Percentiles rank a stretch among this genome's conserved stretches.
phyloP scores from a whole-genome alignment of 2,329 filamentous ascomycete species.

The Coleophoma cylindrospora region DNA sequence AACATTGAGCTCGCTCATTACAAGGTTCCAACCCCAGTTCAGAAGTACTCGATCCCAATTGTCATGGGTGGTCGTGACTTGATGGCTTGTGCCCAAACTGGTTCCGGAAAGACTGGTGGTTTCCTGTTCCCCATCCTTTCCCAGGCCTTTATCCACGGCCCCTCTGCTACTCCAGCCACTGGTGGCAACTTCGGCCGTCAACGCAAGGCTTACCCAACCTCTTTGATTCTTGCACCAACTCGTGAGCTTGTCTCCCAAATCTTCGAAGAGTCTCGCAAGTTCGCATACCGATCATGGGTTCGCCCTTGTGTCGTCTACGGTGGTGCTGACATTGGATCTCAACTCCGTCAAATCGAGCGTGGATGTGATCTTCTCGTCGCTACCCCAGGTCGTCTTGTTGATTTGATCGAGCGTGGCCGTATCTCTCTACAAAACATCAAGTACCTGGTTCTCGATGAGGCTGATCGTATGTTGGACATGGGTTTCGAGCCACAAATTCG shows the following conservation, averaged over 20 bases:
- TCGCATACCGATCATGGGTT: constrained; percentile 98
- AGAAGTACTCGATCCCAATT: constrained; percentile 99
- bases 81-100: constrained; percentile 99
- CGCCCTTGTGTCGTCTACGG: constrained; percentile 97
- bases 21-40: constrained; percentile 92
- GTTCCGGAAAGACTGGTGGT: constrained; percentile 99
- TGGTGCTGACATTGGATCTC: constrained; percentile 96
- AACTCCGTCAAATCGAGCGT: constrained; percentile 96
- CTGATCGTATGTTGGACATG: constrained; percentile 99
- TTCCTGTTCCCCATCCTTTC: constrained; percentile 99
- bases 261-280: constrained; percentile 95
- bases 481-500: constrained; percentile 99
- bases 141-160: constrained; percentile 91
- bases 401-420: constrained; percentile 95
- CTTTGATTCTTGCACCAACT: constrained; percentile 90
- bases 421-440: constrained; percentile 99
- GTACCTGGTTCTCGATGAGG: constrained; percentile 97
- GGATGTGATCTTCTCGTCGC: constrained; percentile 96
- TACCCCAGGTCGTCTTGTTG: constrained; percentile 93
- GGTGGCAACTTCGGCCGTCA: constrained; percentile 79
- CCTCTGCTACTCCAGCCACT: constrained; percentile 60
- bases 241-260: constrained; percentile 99
- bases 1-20: constrained; percentile 96
- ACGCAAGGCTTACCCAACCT: constrained; percentile 96
- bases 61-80: constrained; percentile 97